Evolutionary conservation across 768 basidiomycete genomes (phyloP), one percentile per base, ranked within the genome.

Genomic region (Lepiota subincarnata): DNA sequence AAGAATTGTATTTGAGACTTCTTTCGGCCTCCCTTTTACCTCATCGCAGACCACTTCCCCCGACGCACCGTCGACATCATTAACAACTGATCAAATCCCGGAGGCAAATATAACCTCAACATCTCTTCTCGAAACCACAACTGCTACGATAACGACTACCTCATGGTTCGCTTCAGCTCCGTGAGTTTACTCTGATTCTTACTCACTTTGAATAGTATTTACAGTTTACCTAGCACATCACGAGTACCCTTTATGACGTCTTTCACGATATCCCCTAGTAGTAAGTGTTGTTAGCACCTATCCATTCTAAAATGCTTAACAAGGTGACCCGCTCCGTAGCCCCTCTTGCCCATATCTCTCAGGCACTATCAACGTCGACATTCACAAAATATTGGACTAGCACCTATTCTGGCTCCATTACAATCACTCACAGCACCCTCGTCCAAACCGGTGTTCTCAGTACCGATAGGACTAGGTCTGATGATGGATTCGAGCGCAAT

Each of bases 401-500:
- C 20, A 62, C 62, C 14, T 51, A 57, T 22, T 52, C 55, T 24
- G 57, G 59, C 20, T 58, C 56, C 4, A 41, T 35, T 4, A 57
- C 56, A 14, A 59, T 63, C 10, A 64, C 62, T 7, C 55, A 56
- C 12, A 64, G 51, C 16, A 59, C 62, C 11, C 41, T 61, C 14
- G 54, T 68, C 12, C 59, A 60, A 57, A 64, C 68, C 3, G 70
- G 69, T 6, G 64, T 67, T 2, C 55, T 73, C 40, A 68, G 69
- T 18, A 71, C 71, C 7, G 62, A 67, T 46, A 61, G 48, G 6
- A 11, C 38, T 18, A 24, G 45, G 1, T 60, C 69, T 0, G 45
- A 55, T n/a, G 60, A 60, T 50, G 59, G 60, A 22, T 72, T 75
- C 49, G 63, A 69, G 1, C 65, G 62, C 16, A 70, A 73, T 47